Evolutionary conservation across 83 land plant genomes (phyloP).

Genomic region (Picea mariana): DNA sequence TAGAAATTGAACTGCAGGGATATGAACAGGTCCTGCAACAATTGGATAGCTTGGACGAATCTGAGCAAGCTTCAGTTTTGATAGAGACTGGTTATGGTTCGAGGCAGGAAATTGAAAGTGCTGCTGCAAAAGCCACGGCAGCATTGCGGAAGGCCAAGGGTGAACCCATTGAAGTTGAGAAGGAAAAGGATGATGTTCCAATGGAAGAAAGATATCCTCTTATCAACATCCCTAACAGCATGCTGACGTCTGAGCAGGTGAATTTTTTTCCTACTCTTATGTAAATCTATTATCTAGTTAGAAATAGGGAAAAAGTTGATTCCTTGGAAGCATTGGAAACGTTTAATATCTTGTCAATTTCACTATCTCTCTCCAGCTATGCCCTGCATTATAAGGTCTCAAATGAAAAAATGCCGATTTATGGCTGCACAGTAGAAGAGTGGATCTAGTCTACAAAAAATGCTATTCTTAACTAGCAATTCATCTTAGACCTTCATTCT

Average conservation of each 20-base stretch:
- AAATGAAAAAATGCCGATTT: neutral
- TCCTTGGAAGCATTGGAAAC: neutral
- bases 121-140: conserved; percentile 51
- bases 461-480: neutral
- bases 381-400: neutral
- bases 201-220: conserved; percentile 79
- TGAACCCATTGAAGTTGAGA: conserved; percentile 54
- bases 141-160: conserved; percentile 83
- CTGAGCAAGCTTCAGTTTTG: conserved; percentile 54
- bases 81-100: conserved; percentile 66
- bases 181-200: conserved; percentile 58
- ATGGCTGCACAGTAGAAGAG: neutral
- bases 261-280: conserved; percentile 9
- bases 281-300: conserved; percentile 7
- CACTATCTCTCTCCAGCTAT: neutral
- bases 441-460: neutral
- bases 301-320: neutral
- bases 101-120: conserved; percentile 75
- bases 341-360: neutral
- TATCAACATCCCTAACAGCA: conserved; percentile 70
- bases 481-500: neutral
- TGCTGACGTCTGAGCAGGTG: conserved; percentile 92
- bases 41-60: conserved; percentile 57
- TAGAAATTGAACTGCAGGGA: conserved; percentile 72
- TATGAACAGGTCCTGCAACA: conserved; percentile 73